phyloP scores from a whole-genome alignment of 2,329 filamentous ascomycete species.

The Diaporthe sp. region DNA sequence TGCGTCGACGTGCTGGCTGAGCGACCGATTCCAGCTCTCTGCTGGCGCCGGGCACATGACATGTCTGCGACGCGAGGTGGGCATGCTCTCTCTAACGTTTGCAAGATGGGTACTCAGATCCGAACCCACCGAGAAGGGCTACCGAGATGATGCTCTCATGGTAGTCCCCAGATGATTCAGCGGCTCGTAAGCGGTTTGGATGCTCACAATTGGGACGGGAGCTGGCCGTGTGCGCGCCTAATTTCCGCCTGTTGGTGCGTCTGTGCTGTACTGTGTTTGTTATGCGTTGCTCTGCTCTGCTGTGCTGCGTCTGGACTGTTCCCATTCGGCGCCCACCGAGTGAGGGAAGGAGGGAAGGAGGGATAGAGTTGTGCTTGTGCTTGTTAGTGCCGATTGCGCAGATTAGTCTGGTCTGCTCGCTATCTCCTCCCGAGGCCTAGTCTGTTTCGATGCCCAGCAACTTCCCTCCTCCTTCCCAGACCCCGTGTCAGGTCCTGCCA shows the following conservation, averaged over 20 bases:
- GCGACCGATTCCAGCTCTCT: background rate
- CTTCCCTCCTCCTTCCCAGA: background rate
- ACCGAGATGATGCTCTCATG: conserved; percentile 6
- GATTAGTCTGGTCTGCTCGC: conserved; percentile 18
- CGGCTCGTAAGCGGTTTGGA: background rate
- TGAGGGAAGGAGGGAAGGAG: background rate
- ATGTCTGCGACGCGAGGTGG: background rate
- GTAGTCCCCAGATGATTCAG: background rate
- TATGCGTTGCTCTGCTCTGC: background rate
- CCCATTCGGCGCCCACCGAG: conserved; percentile 22
- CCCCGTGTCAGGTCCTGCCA: conserved; percentile 1
- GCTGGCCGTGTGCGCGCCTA: conserved; percentile 21
- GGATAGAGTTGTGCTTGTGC: background rate
- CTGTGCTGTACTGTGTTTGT: background rate
- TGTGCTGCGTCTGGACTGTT: background rate
- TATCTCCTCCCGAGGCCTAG: conserved; percentile 9
- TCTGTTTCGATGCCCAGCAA: background rate
- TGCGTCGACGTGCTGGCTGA: background rate
- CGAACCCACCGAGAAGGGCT: background rate
- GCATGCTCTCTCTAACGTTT: background rate
- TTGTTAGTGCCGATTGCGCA: conserved; percentile 20
- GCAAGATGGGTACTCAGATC: background rate
- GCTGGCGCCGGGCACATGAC: background rate
- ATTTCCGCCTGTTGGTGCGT: conserved; percentile 21
- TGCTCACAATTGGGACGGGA: background rate